These are phyloP conservation scores for Schizonepeta tenuifolia DNA, from an alignment of 257 asterid genomes.

Conservation along the genomic window DNA sequence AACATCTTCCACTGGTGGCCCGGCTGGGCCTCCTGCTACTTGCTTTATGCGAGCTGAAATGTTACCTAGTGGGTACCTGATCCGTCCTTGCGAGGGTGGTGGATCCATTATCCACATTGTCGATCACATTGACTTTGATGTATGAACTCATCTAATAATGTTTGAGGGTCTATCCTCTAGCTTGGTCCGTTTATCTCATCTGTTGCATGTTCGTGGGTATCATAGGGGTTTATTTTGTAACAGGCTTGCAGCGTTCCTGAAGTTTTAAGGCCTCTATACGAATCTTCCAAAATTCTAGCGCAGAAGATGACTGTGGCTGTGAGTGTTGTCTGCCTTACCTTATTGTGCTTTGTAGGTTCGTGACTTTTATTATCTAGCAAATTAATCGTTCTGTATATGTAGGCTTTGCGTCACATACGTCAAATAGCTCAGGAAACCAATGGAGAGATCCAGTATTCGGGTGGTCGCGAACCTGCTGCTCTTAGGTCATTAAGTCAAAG, in stretches of 20 bases:
- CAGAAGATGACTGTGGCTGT: constrained; percentile 99
- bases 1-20: constrained; percentile 80
- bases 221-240: constrained; percentile 1
- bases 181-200: background rate
- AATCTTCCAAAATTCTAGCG: constrained; percentile 91
- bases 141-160: constrained; percentile 34
- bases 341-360: background rate
- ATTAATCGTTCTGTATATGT: background rate
- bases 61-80: constrained; percentile 89
- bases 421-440: constrained; percentile 93
- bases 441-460: constrained; percentile 80
- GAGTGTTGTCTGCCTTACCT: constrained; percentile 25
- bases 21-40: constrained; percentile 73
- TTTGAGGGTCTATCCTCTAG: background rate
- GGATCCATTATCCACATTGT: constrained; percentile 93
- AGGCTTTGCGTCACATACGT: constrained; percentile 85
- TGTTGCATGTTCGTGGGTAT: background rate
- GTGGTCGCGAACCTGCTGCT: constrained; percentile 91
- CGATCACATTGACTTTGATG: constrained; percentile 87
- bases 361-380: background rate
- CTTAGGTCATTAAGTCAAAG: constrained; percentile 87
- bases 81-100: constrained; percentile 96
- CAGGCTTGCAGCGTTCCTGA: constrained; percentile 93
- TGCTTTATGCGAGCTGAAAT: constrained; percentile 88
- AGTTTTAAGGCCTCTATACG: constrained; percentile 93